Evolutionary conservation across 2,329 filamentous ascomycete species (phyloP).

Genomic region (Dothideomycetes sp.): DNA sequence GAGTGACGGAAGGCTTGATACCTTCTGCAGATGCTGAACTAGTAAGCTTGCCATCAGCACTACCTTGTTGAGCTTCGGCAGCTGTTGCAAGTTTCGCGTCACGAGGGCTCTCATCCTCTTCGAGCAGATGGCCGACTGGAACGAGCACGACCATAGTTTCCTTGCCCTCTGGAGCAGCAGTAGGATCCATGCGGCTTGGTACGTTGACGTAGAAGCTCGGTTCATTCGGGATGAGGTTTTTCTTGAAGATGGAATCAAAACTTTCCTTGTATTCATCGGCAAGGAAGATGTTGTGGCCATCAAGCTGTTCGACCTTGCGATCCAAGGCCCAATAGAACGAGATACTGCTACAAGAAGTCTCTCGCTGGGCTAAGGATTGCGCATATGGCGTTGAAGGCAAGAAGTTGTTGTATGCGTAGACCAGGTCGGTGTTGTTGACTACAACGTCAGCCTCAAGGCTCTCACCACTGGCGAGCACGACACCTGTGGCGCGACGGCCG

Average conservation of each 20-base stretch:
- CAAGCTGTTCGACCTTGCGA: conserved; percentile 51
- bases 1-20: conserved; percentile 33
- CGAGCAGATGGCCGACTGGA: conserved; percentile 58
- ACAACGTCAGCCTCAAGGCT: conserved; percentile 55
- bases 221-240: conserved; percentile 55
- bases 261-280: conserved; percentile 62
- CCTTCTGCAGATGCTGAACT: conserved; percentile 26
- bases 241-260: conserved; percentile 69
- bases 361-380: conserved; percentile 38
- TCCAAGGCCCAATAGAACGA: conserved; percentile 68
- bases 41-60: conserved; percentile 14
- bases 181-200: conserved; percentile 58
- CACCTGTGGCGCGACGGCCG: conserved; percentile 47
- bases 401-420: conserved; percentile 65
- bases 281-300: conserved; percentile 68
- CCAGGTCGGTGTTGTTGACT: conserved; percentile 63
- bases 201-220: conserved; percentile 74
- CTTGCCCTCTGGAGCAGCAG: conserved; percentile 55
- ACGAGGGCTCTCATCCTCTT: conserved; percentile 29
- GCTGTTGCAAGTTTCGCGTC: not conserved
- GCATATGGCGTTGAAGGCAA: conserved; percentile 43
- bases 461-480: conserved; percentile 50
- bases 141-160: conserved; percentile 63
- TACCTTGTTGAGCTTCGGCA: not conserved
- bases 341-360: conserved; percentile 61